phyloP scores from a whole-genome alignment of 257 asterid genomes.

The Lycium barbarum region DNA sequence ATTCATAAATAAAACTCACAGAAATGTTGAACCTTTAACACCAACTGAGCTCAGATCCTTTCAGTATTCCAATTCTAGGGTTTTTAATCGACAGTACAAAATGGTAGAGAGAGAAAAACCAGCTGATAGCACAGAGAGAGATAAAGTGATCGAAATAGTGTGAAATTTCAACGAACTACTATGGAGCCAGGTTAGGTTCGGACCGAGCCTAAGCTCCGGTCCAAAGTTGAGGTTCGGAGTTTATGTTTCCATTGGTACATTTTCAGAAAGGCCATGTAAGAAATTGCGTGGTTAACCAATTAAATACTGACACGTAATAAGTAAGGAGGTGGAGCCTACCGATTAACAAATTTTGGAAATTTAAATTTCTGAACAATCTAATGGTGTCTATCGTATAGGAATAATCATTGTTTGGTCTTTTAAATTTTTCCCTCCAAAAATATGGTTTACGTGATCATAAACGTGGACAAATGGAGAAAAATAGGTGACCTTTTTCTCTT shows the following conservation, averaged over 20 bases:
- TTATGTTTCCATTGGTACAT: background rate
- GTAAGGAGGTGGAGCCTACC: background rate
- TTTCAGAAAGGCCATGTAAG: background rate
- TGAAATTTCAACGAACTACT: conserved; percentile 25
- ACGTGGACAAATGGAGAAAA: conserved; percentile 19
- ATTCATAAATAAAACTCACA: conserved; percentile 25
- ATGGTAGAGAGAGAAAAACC: background rate
- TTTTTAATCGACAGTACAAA: conserved; percentile 21
- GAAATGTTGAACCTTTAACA: background rate
- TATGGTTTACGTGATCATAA: conserved; percentile 26
- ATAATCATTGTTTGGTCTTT: conserved; percentile 6
- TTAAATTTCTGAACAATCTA: background rate
- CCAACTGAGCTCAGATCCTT: conserved; percentile 22
- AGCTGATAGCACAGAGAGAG: conserved; percentile 7
- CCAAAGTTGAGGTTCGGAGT: background rate
- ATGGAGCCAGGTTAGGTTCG: background rate
- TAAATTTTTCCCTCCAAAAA: conserved; percentile 28
- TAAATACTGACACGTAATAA: background rate
- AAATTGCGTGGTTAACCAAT: background rate
- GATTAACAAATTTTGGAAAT: background rate
- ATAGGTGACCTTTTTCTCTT: background rate
- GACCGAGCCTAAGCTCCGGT: background rate
- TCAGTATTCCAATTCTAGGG: conserved; percentile 24
- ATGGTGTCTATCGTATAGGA: background rate
- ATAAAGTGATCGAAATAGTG: conserved; percentile 25